Conservation (phyloP, 352 stramenopile species). For the Stramenopiles sp. region DNA sequence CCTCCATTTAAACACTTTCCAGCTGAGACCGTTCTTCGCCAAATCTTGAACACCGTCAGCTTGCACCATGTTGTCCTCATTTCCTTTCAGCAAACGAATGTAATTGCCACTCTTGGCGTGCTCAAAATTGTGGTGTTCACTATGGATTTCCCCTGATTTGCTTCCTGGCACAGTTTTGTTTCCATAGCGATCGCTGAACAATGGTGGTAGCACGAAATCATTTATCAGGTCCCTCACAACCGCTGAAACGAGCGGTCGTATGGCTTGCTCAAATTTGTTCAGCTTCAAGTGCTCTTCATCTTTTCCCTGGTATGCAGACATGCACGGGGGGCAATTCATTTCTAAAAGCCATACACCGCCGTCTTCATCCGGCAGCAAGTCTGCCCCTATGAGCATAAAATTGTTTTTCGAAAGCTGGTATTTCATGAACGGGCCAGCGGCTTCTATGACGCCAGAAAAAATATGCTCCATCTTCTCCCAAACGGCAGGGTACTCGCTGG, state of each 20-base stretch:
- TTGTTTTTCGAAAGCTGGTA: not conserved
- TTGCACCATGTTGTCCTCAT: not conserved
- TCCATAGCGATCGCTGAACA: not conserved
- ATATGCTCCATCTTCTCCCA: not conserved
- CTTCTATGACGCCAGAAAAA: not conserved
- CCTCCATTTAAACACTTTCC: slow-evolving; percentile 1
- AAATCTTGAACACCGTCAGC: not conserved
- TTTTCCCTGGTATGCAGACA: not conserved
- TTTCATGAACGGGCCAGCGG: not conserved
- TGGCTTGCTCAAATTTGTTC: slow-evolving; percentile 3
- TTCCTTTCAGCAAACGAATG: not conserved
- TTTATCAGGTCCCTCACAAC: not conserved
- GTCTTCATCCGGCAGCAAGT: not conserved
- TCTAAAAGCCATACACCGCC: not conserved
- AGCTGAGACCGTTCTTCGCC: not conserved
- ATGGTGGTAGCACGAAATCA: not conserved
- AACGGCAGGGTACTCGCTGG: not conserved
- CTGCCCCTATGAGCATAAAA: not conserved
- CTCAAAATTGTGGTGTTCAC: not conserved
- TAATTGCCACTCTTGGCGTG: not conserved
- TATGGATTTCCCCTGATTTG: too few relatives aligned
- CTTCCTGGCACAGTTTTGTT: not conserved
- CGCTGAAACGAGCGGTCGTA: not conserved
- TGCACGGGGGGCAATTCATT: not conserved
- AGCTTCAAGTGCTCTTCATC: not conserved